Conservation (phyloP, 352 stramenopile genomes). For the Phytopythium cucurbitacearum region DNA sequence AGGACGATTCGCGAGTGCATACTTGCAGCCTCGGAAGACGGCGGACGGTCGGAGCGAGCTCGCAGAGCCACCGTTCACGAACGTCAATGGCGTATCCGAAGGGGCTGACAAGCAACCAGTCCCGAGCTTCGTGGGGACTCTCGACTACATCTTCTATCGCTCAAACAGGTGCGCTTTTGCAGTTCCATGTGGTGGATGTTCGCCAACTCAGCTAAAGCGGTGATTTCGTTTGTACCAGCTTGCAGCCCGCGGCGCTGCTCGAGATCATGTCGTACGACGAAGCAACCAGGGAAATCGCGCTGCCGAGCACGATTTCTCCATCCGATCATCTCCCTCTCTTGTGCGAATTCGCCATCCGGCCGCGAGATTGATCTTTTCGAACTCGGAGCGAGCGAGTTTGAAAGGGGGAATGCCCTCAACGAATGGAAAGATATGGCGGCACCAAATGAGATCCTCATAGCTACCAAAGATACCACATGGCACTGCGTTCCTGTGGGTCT, state of each 20-base stretch:
- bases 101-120: conserved; percentile 28
- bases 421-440: conserved; percentile 9
- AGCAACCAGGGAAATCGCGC: conserved; percentile 49
- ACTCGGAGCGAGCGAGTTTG: too few species aligned
- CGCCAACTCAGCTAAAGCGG: conserved; percentile 5
- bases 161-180: conserved; percentile 25
- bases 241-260: conserved; percentile 47
- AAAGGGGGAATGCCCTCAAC: conserved; percentile 5
- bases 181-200: not conserved
- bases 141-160: conserved; percentile 85
- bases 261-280: conserved; percentile 66
- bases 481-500: too few species aligned
- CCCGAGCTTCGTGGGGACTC: conserved; percentile 62
- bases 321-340: conserved; percentile 77
- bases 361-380: not conserved
- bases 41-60: not conserved
- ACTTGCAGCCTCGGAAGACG: conserved; percentile 32
- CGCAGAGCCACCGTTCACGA: conserved; percentile 69
- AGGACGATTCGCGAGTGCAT: conserved; percentile 49
- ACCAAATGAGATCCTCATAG: not conserved
- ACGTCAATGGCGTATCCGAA: conserved; percentile 55
- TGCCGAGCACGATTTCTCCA: conserved; percentile 64
- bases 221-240: not conserved
- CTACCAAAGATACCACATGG: too few species aligned
- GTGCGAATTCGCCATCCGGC: conserved; percentile 47